Conservation (phyloP, 1,139 yeast species). For the Hansenula sp. region DNA sequence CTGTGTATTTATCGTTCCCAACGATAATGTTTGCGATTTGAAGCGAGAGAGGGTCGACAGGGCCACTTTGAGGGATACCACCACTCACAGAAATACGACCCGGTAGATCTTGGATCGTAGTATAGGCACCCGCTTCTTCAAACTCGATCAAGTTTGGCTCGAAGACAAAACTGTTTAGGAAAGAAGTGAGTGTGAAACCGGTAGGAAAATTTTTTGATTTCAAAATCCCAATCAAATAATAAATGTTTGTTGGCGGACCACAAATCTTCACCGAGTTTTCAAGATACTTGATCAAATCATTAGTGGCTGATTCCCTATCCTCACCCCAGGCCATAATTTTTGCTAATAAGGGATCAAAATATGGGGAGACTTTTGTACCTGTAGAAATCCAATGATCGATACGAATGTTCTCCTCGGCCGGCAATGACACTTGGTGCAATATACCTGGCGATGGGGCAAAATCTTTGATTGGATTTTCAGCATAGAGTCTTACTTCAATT, state of each 20-base stretch:
- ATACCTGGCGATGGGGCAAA: conserved; percentile 37
- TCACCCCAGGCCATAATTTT: conserved; percentile 35
- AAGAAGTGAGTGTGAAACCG: conserved; percentile 30
- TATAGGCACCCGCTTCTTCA: conserved; percentile 30
- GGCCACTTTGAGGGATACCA: conserved; percentile 34
- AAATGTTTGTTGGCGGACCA: conserved; percentile 33
- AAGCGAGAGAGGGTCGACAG: conserved; percentile 30
- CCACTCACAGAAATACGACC: conserved; percentile 26
- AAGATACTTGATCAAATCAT: conserved; percentile 27
- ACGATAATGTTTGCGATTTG: conserved; percentile 33
- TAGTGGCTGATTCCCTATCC: conserved; percentile 23
- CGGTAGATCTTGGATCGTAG: conserved; percentile 34
- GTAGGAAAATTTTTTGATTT: conserved; percentile 19
- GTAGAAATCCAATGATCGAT: conserved; percentile 36
- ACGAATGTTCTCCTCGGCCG: conserved; percentile 24
- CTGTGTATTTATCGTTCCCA: conserved; percentile 27
- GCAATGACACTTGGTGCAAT: conserved; percentile 29
- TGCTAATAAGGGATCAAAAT: conserved; percentile 36
- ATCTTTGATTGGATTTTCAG: conserved; percentile 33
- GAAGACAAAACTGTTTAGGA: conserved; percentile 25
- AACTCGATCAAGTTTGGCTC: conserved; percentile 29
- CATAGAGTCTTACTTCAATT: conserved; percentile 34
- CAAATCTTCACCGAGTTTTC: conserved; percentile 21
- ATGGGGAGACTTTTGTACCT: conserved; percentile 34
- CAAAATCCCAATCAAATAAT: conserved; percentile 28